Evolutionary conservation across 306 rosid species (phyloP), one percentile per base, ranked within the genome.

Genomic region (Vigna hirtella): DNA sequence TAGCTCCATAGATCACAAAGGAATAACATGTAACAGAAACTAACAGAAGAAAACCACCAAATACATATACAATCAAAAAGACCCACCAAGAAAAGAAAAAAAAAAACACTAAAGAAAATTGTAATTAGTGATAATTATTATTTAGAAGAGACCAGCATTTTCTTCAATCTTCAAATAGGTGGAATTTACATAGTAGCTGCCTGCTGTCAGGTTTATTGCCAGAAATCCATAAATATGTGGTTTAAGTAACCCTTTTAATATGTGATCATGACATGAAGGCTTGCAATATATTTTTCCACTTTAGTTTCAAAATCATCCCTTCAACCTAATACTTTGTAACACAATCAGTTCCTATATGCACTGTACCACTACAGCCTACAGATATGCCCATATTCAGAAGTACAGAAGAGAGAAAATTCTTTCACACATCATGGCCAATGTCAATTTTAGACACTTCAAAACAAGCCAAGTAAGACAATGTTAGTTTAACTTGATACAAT

Each of bases 301-400:
- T 53, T 20, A 52, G 61, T 64, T 61, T 50, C 72, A 36, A 55
- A 73, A 79, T 40, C 51, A 70, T 47, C 52, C 74, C 50, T 69
- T 69, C 78, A 18, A 78, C 67, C 51, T 58, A 57, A 10, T 48
- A 52, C 50, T 74, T 59, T 47, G 22, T 74, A 79, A 58, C 38
- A 4, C 15, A 17, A 75, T 64, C 32, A 59, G 26, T 68, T 76
- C 48, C 26, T 30, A 32, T 15, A 38, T 61, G 53, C 69, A 79
- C 64, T 34, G 36, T 28, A 59, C 7, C 66, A 59, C 66, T 28
- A 68, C 26, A 56, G 24, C 49, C 42, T 13, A 68, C 26, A 56
- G 17, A 57, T 14, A 32, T 28, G 51, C 24, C 70, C 55, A 79
- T 13, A 32, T 22, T 50, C 56, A 42, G 47, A 42, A 42, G 47